These are phyloP conservation scores for Calonectria fujianensis DNA, from an alignment of 2,329 filamentous ascomycete genomes.

Conservation along the genomic window DNA sequence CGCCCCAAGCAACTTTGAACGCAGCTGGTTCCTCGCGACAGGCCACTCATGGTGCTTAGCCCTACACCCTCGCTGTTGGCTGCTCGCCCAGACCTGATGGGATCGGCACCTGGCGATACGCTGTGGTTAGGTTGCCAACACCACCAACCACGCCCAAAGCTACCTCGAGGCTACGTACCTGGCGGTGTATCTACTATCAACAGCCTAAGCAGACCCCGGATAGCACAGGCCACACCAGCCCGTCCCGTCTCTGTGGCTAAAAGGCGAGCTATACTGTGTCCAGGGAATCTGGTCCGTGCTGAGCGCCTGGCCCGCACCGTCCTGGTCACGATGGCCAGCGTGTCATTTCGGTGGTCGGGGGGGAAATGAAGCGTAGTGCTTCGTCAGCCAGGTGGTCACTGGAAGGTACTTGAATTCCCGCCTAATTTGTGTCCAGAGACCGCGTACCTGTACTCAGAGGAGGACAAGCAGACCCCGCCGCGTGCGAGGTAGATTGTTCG, in stretches of 20 bases:
- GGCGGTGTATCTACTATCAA: slow-evolving; percentile 53
- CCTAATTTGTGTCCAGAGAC: slow-evolving; percentile 45
- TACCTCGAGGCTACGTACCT: slow-evolving; percentile 49
- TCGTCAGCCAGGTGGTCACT: slow-evolving; percentile 36
- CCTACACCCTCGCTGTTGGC: slow-evolving; percentile 49
- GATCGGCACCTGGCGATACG: slow-evolving; percentile 51
- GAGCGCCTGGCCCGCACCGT: slow-evolving; percentile 40
- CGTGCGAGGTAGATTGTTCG: slow-evolving; percentile 42
- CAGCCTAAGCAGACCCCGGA: slow-evolving; percentile 32
- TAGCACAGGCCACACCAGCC: slow-evolving; percentile 43
- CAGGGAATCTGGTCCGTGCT: slow-evolving; percentile 38
- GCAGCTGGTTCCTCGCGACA: slow-evolving; percentile 29
- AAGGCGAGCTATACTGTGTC: slow-evolving; percentile 33
- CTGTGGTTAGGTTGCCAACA: slow-evolving; percentile 40
- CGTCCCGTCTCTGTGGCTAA: slow-evolving; percentile 31
- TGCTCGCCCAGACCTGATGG: slow-evolving; percentile 46
- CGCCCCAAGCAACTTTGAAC: slow-evolving; percentile 42
- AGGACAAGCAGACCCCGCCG: slow-evolving; percentile 37
- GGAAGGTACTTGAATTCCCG: slow-evolving; percentile 52
- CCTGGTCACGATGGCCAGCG: slow-evolving; percentile 54
- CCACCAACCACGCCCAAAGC: slow-evolving; percentile 10
- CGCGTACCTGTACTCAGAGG: slow-evolving; percentile 49
- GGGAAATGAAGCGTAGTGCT: slow-evolving; percentile 38
- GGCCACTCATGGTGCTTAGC: slow-evolving; percentile 51
- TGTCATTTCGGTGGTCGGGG: slow-evolving; percentile 53